Evolutionary conservation across 805 yeast genomes (phyloP), one percentile per base, ranked within the genome.

Genomic region (Zygoascus ofunaensis): DNA sequence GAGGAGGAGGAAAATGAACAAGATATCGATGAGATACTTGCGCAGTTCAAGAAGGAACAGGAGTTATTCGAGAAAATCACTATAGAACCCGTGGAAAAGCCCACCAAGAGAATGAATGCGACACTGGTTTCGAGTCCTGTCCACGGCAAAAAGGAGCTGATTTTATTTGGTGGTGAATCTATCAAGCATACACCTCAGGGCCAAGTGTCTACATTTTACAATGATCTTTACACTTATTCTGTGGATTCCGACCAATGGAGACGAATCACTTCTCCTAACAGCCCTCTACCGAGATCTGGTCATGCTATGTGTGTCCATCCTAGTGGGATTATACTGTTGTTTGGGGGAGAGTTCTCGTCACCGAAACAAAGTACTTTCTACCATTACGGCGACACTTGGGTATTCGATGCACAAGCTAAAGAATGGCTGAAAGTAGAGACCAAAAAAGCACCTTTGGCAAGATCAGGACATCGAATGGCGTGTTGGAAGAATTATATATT

Each of bases 321-420:
- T 1, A 77, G 87, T 2, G 97, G 97, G 8, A 68, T 89, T 2
- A 74, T 86, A 22, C 61, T 90, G 48, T 64, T 90, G 70, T 92
- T 87, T 65, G 98, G 97, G 41, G 98, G 98, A 56, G 98, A 90
- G 64, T 90, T 92, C 55, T 85, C 96, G 1, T 84, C 95, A 14
- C 97, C 97, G 3, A 90, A 90, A 56, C 98, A 90, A 62, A 78
- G 86, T 41, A 87, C 96, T 0, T 90, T 90, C 63, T 92, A 92
- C 61, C 98, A 90, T 63, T 90, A 86, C 61, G 90, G 95, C 15
- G 98, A 90, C 59, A 82, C 96, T 3, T 90, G 98, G 98, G 72
- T 90, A 39, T 68, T 90, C 48, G 97, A 92, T 56, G 76, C 89
- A 1, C 77, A 73, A 26, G 70, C 82, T 15, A 87, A 84, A 56